Percentiles rank a stretch among this genome's conserved stretches.
Conservation (phyloP, 2,329 filamentous ascomycete species). For the Sclerotinia nivalis region DNA sequence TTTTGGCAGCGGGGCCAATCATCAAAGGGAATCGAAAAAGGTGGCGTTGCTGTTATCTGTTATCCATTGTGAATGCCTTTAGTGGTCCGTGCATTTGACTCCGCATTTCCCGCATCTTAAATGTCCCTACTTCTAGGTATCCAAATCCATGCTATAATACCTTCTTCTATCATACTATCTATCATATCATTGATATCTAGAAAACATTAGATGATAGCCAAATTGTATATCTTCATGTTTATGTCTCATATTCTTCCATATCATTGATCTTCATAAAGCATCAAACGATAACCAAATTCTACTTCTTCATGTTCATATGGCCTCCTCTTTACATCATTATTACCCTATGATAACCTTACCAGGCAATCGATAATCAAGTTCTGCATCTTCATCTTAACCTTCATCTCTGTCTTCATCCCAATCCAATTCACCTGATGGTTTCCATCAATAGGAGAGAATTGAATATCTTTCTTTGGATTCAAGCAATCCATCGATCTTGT, state of each 20-base stretch:
- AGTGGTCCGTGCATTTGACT: not conserved
- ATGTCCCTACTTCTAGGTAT: too few relatives aligned
- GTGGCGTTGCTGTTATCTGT: too few relatives aligned
- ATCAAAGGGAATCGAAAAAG: too few relatives aligned
- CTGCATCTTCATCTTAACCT: not conserved
- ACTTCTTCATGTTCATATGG: too few relatives aligned
- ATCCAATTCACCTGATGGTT: not conserved
- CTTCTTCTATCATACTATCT: too few relatives aligned
- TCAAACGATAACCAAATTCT: not conserved
- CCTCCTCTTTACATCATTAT: too few relatives aligned
- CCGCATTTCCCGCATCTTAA: not conserved
- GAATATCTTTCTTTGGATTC: not conserved
- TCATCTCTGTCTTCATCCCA: not conserved
- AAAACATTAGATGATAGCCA: too few relatives aligned
- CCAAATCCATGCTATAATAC: too few relatives aligned
- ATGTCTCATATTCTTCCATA: not conserved
- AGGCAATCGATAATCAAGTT: not conserved
- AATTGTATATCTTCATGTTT: not conserved
- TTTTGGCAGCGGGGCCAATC: not conserved
- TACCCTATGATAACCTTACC: too few relatives aligned
- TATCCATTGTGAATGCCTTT: not conserved
- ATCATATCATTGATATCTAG: too few relatives aligned
- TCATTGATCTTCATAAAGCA: not conserved
- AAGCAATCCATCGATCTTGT: slow-evolving; percentile 20
- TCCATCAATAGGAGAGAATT: not conserved